Evolutionary conservation across 305 asterid species (phyloP), one percentile per base, ranked within the genome.

Genomic region (Plantago coronopus): DNA sequence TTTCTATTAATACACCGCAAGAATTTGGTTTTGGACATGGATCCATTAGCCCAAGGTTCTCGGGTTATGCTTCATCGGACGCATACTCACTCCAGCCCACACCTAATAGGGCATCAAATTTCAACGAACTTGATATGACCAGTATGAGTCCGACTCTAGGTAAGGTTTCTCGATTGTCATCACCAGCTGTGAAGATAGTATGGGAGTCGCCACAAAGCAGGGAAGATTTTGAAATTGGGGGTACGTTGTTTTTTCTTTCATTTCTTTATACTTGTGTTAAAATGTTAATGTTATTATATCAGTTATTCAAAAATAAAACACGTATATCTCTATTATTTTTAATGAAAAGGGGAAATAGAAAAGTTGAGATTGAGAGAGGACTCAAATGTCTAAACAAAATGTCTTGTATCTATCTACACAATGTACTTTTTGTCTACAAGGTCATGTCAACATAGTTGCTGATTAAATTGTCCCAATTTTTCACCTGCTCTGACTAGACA

Each of bases 81-180:
- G 87, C 74, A 0, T 82, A 85, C 64, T 85, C 94, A 19, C 84
- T 85, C 64, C 94, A 85, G 61, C 94, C 94, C 0, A 85, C 94
- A 2, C 90, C 94, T 0, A n/a, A n/a, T n/a, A 53, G 90, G 42
- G 78, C 78, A 0, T 85, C 94, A 0, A 85, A 80, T 44, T 82
- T 82, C 71, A 85, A 82, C 48, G 94, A 82, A 31, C 13, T 73
- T 67, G 89, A 85, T 20, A 18, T 48, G 57, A 5, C 58, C 12
- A 61, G 80, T 25, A 45, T 62, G 42, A 79, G 84, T 9, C 80
- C 93, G 17, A 47, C 56, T 37, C 22, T 54, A 14, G 82, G 68
- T 61, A 79, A 60, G 73, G 55, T 63, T 17, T 69, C 65, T 43
- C 71, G 73, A 62, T 83, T 74, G 62, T 57, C 77, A 17, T 84